These are phyloP conservation scores for Cladosporium austrohemisphaericum DNA, from an alignment of 2,329 filamentous ascomycete species.

Conservation along the genomic window DNA sequence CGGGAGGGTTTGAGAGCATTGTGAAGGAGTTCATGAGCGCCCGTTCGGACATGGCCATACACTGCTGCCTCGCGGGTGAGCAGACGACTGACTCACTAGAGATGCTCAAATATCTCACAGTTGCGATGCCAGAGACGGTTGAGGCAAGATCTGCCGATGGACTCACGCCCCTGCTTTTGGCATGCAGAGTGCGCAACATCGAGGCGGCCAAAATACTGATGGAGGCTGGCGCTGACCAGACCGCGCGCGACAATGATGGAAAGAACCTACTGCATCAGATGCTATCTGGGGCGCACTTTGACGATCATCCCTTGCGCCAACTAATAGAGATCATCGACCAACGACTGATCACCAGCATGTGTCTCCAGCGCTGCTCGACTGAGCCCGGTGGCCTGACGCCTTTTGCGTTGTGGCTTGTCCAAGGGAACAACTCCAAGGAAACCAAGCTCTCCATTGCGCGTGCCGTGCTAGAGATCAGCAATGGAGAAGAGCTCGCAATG, in stretches of 20 bases:
- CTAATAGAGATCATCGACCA: constrained; percentile 59
- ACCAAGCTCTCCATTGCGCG: constrained; percentile 8
- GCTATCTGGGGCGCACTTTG: constrained; percentile 19
- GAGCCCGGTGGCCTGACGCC: constrained; percentile 58
- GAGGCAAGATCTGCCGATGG: constrained; percentile 56
- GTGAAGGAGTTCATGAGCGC: constrained; percentile 60
- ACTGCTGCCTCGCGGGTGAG: constrained; percentile 55
- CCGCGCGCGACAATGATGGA: constrained; percentile 50
- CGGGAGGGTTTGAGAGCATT: constrained; percentile 61
- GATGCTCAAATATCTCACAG: constrained; percentile 64
- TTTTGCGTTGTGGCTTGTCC: constrained; percentile 45
- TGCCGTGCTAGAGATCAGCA: constrained; percentile 30
- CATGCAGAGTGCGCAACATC: constrained; percentile 55
- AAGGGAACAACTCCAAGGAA: background rate
- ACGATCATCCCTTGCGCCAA: constrained; percentile 19
- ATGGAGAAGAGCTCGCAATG: constrained; percentile 53
- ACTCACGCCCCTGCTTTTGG: constrained; percentile 66
- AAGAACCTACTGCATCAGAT: constrained; percentile 68
- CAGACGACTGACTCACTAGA: constrained; percentile 43
- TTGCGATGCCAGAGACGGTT: constrained; percentile 58
- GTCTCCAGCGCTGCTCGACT: constrained; percentile 55
- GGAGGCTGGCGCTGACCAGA: constrained; percentile 65
- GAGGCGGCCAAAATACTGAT: constrained; percentile 61
- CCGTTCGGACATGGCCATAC: constrained; percentile 58
- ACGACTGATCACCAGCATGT: constrained; percentile 54